Conservation (phyloP, 257 asterid species). For the Coffea canephora region DNA sequence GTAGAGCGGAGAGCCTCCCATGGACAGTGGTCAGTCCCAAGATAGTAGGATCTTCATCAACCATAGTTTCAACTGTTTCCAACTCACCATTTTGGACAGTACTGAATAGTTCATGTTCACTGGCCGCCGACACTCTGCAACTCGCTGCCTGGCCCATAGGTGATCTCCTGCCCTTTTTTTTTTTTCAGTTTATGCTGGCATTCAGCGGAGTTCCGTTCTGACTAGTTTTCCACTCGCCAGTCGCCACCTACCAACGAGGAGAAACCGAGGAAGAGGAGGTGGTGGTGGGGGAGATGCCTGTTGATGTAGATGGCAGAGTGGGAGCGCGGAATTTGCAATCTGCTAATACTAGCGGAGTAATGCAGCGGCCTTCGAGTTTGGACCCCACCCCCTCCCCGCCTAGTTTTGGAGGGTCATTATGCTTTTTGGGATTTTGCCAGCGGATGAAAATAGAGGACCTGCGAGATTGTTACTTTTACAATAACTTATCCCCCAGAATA, state of each 20-base stretch:
- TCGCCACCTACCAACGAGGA: constrained; percentile 49
- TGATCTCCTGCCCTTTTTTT: constrained; percentile 21
- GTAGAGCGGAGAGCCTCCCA: constrained; percentile 58
- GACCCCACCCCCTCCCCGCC: too few relatives aligned
- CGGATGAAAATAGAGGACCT: too few relatives aligned
- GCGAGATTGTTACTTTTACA: too few relatives aligned
- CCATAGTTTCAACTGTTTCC: constrained; percentile 50
- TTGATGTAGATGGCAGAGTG: too few relatives aligned
- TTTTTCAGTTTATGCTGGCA: not conserved
- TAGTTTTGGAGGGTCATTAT: too few relatives aligned
- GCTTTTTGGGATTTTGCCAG: too few relatives aligned
- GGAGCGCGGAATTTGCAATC: too few relatives aligned
- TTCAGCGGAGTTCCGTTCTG: constrained; percentile 1
- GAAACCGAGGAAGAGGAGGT: constrained; percentile 21
- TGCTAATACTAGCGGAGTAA: too few relatives aligned
- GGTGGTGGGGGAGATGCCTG: too few relatives aligned
- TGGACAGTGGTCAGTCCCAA: constrained; percentile 33
- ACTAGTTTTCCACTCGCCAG: too few relatives aligned
- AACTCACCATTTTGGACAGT: constrained; percentile 75
- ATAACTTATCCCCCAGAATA: too few relatives aligned
- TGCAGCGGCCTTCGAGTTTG: too few relatives aligned
- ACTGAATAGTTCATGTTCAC: constrained; percentile 44
- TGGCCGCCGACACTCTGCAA: constrained; percentile 42
- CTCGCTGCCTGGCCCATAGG: constrained; percentile 63
- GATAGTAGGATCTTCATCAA: constrained; percentile 49